Conservation (phyloP, 75 land plant species). For the Pinus tabuliformis region DNA sequence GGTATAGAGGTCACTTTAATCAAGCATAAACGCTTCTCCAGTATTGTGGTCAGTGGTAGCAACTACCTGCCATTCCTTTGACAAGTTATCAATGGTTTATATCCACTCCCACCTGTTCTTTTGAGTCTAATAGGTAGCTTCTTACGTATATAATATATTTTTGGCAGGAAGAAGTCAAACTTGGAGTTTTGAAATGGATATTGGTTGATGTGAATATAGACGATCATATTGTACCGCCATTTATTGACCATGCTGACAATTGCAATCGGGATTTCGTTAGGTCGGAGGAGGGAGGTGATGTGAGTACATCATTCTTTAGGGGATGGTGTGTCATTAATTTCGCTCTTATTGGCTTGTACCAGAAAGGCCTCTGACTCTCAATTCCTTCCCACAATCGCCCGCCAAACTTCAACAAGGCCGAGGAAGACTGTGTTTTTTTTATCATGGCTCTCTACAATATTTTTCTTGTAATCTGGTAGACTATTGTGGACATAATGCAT, state of each 20-base stretch:
- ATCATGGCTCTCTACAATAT: slow-evolving; percentile 33
- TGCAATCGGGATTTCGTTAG: slow-evolving; percentile 29
- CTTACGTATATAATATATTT: neutral
- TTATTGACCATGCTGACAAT: slow-evolving; percentile 6
- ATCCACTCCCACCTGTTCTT: neutral
- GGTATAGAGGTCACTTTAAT: slow-evolving; percentile 45
- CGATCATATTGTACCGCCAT: slow-evolving; percentile 47
- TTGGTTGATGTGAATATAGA: slow-evolving; percentile 33
- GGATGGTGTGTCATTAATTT: slow-evolving; percentile 80
- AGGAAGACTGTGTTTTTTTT: slow-evolving; percentile 7
- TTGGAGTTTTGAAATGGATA: neutral
- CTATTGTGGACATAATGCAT: slow-evolving; percentile 20
- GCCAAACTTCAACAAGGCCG: slow-evolving; percentile 1
- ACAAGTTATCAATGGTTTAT: neutral
- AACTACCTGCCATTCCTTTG: neutral
- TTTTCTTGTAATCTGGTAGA: slow-evolving; percentile 40
- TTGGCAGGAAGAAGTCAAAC: neutral
- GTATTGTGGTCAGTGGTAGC: slow-evolving; percentile 33
- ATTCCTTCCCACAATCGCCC: slow-evolving; percentile 47
- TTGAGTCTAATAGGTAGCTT: no score
- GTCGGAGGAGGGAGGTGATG: slow-evolving; percentile 53
- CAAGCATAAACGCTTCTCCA: slow-evolving; percentile 74
- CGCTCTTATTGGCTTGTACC: slow-evolving; percentile 71
- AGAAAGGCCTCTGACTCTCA: slow-evolving; percentile 39
- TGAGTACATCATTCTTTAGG: slow-evolving; percentile 84